Evolutionary conservation across 805 yeast genomes (phyloP).

Genomic region (Lipomyces lipofer): DNA sequence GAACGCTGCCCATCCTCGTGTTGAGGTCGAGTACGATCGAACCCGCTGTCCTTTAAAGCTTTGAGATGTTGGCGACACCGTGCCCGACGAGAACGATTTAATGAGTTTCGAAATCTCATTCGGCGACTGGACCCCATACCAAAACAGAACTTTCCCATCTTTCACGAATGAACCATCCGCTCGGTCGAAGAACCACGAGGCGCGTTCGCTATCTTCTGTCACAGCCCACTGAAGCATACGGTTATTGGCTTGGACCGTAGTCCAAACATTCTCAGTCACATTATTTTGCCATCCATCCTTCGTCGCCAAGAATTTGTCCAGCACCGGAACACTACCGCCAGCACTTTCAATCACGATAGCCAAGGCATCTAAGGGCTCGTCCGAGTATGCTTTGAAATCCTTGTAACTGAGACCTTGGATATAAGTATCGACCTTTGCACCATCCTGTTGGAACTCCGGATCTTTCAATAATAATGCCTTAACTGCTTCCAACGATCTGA

Average conservation of each 20-base stretch:
- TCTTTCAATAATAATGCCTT: conserved; percentile 77
- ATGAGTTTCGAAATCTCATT: conserved; percentile 18
- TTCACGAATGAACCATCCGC: conserved; percentile 93
- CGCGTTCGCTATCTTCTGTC: conserved; percentile 84
- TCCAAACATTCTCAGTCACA: conserved; percentile 92
- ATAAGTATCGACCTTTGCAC: conserved; percentile 76
- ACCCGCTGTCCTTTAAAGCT: conserved; percentile 5
- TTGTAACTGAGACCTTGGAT: conserved; percentile 65
- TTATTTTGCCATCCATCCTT: conserved; percentile 96
- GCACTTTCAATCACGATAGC: conserved; percentile 70
- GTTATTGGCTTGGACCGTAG: conserved; percentile 73
- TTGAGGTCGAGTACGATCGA: conserved; percentile 18
- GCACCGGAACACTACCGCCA: conserved; percentile 53
- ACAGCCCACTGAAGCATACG: conserved; percentile 81
- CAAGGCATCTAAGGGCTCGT: conserved; percentile 91
- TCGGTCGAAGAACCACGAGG: conserved; percentile 87
- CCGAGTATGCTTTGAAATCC: conserved; percentile 79
- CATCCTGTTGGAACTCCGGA: conserved; percentile 68
- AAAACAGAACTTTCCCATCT: conserved; percentile 85
- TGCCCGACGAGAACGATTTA: conserved; percentile 12
- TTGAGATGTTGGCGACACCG: background rate
- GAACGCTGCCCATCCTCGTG: conserved; percentile 4
- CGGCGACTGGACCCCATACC: conserved; percentile 72
- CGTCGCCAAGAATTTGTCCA: conserved; percentile 84
- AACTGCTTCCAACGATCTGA: conserved; percentile 59